These are phyloP conservation scores for Trypanosoma congolense DNA, from an alignment of 208 protist species.

Conservation along the genomic window DNA sequence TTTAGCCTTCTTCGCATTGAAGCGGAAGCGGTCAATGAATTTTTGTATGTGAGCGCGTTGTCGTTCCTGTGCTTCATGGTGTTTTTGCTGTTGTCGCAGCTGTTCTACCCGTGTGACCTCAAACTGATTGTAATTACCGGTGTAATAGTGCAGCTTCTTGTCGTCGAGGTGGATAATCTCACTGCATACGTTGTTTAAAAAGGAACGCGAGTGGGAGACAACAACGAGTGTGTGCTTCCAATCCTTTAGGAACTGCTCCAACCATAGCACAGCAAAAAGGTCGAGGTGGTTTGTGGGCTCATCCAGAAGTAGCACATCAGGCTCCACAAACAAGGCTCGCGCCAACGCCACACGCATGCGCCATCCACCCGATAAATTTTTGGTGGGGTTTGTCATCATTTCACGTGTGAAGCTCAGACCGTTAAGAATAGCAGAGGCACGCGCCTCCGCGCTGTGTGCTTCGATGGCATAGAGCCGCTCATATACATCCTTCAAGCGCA, in stretches of 20 bases:
- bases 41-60: conserved; percentile 89
- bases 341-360: conserved; percentile 97
- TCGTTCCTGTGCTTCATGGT: conserved; percentile 87
- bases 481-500: conserved; percentile 92
- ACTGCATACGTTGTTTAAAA: conserved; percentile 95
- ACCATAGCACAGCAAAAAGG: conserved; percentile 96
- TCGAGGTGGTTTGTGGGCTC: conserved; percentile 98
- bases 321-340: conserved; percentile 94
- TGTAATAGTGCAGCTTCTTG: conserved; percentile 86
- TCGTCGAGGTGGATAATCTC: conserved; percentile 91
- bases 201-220: conserved; percentile 96
- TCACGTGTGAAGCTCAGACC: conserved; percentile 94
- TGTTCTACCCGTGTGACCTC: conserved; percentile 87
- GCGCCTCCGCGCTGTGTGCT: conserved; percentile 89
- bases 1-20: conserved; percentile 83
- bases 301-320: conserved; percentile 95
- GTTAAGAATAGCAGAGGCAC: conserved; percentile 78
- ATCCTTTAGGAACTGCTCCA: conserved; percentile 94
- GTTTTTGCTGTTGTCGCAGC: conserved; percentile 84
- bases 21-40: conserved; percentile 93
- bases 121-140: conserved; percentile 93
- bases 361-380: conserved; percentile 93
- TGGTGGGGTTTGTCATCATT: conserved; percentile 90
- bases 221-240: conserved; percentile 95
- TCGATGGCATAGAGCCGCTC: conserved; percentile 94